Conservation (phyloP, 805 yeast genomes). For the Pichia californica region DNA sequence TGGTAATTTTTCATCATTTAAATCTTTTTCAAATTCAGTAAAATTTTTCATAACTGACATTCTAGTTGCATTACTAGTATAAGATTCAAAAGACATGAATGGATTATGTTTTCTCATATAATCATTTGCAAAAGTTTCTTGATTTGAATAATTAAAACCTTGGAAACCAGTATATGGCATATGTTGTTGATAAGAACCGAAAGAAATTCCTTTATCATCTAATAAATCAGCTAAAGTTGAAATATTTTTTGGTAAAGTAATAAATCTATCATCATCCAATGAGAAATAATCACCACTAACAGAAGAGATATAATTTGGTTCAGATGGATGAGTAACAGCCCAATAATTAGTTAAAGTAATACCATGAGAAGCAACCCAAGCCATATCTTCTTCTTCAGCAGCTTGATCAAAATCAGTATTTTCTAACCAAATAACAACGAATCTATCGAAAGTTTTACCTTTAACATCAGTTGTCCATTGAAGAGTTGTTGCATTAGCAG, state of each 20-base stretch:
- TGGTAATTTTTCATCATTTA: slow-evolving; percentile 35
- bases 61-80: slow-evolving; percentile 32
- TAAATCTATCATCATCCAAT: slow-evolving; percentile 39
- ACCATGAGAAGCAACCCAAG: slow-evolving; percentile 38
- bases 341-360: slow-evolving; percentile 44
- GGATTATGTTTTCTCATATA: slow-evolving; percentile 52
- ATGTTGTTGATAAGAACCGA: slow-evolving; percentile 51
- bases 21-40: slow-evolving; percentile 37
- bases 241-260: slow-evolving; percentile 38
- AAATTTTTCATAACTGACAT: slow-evolving; percentile 41
- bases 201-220: slow-evolving; percentile 39
- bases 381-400: slow-evolving; percentile 36
- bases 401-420: slow-evolving; percentile 49
- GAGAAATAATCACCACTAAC: slow-evolving; percentile 48
- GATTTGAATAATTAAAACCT: slow-evolving; percentile 41
- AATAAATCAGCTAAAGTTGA: slow-evolving; percentile 43
- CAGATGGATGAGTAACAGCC: slow-evolving; percentile 47
- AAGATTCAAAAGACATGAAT: slow-evolving; percentile 36
- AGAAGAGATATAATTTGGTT: slow-evolving; percentile 47
- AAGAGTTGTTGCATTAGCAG: slow-evolving; percentile 29
- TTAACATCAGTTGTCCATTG: slow-evolving; percentile 30
- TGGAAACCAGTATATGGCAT: slow-evolving; percentile 46
- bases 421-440: slow-evolving; percentile 43
- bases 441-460: slow-evolving; percentile 36
- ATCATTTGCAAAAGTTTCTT: slow-evolving; percentile 36